Evolutionary conservation across 768 basidiomycete species (phyloP).

Genomic region (Rhodocollybia butyracea): DNA sequence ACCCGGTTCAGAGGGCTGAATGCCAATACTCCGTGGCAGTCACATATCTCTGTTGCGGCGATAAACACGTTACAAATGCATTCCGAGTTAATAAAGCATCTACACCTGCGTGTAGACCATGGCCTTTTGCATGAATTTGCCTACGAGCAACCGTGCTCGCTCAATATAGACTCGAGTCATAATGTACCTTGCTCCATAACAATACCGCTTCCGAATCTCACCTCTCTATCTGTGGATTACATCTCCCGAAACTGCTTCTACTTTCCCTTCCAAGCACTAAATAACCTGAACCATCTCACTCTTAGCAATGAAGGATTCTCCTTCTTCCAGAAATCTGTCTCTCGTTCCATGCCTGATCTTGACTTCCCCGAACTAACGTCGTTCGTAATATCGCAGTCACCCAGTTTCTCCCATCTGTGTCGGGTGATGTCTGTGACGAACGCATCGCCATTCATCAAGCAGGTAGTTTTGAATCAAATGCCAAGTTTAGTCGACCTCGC

Average conservation of each 20-base stretch:
- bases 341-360: neutral
- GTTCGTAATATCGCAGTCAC: neutral
- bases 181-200: neutral
- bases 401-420: neutral
- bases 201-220: neutral
- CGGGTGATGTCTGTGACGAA: neutral
- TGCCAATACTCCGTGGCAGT: neutral
- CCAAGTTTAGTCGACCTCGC: neutral
- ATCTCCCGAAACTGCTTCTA: conserved; percentile 1
- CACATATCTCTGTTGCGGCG: neutral
- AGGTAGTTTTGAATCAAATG: neutral
- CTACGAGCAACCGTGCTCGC: neutral
- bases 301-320: neutral
- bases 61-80: neutral
- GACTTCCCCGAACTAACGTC: neutral
- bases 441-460: neutral
- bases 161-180: neutral
- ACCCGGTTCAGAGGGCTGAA: conserved; percentile 3
- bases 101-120: neutral
- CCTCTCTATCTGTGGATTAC: conserved; percentile 1
- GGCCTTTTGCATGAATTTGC: neutral
- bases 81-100: neutral
- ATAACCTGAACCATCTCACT: neutral
- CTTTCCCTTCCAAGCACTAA: neutral
- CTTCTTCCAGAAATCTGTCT: neutral